Evolutionary conservation across 2,329 filamentous ascomycete genomes (phyloP).

Genomic region (Chaetomium olivaceum): DNA sequence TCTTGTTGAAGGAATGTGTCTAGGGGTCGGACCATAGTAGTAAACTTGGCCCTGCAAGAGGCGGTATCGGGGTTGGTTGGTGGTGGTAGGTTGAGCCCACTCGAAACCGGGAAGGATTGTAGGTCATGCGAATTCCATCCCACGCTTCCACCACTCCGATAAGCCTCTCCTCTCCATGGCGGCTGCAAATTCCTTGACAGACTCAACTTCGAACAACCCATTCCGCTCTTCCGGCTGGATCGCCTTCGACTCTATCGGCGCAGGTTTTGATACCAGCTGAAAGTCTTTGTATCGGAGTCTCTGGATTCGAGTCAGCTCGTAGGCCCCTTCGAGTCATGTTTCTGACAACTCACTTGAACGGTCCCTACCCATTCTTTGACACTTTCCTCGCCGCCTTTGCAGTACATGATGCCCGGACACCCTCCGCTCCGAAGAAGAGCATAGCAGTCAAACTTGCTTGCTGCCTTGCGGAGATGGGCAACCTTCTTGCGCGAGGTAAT

Average conservation of each 20-base stretch:
- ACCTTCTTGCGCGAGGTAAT: conserved; percentile 78
- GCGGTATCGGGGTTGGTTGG: not conserved
- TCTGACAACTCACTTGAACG: conserved; percentile 44
- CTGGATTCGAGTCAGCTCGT: conserved; percentile 39
- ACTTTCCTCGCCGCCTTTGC: conserved; percentile 58
- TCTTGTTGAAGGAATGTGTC: not conserved
- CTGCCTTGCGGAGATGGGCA: conserved; percentile 61
- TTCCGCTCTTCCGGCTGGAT: not conserved
- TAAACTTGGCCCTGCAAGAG: not conserved
- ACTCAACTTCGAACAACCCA: conserved; percentile 58
- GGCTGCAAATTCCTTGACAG: conserved; percentile 64
- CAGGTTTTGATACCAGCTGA: conserved; percentile 60
- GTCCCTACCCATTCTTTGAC: conserved; percentile 64
- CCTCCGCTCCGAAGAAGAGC: conserved; percentile 68
- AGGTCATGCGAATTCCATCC: conserved; percentile 58
- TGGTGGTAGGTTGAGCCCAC: not conserved
- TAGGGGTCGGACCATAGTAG: not conserved
- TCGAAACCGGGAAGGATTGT: not conserved
- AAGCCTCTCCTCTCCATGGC: conserved; percentile 62
- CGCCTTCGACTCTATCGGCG: conserved; percentile 27
- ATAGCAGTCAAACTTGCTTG: conserved; percentile 59
- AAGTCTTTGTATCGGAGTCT: conserved; percentile 72
- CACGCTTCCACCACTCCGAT: conserved; percentile 65
- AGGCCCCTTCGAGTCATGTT: not conserved
- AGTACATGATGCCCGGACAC: conserved; percentile 77